Conservation (phyloP, 2,329 filamentous ascomycete species). For the Helicocarpus griseus region DNA sequence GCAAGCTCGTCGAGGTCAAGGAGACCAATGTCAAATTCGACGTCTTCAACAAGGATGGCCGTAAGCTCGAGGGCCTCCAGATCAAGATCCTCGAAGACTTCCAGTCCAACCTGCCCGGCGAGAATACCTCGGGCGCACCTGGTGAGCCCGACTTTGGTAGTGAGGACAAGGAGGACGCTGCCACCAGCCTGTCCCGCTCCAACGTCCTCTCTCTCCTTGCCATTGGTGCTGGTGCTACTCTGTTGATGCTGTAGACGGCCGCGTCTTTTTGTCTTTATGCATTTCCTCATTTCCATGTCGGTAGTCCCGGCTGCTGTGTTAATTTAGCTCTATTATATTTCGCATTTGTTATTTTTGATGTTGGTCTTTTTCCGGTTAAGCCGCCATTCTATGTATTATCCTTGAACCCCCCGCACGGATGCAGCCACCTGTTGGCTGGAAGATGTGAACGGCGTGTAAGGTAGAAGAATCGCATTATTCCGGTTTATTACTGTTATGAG, state of each 20-base stretch:
- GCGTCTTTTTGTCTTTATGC: neutral
- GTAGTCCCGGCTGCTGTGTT: neutral
- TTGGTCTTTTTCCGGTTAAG: neutral
- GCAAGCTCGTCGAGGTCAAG: constrained; percentile 54
- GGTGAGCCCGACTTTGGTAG: constrained; percentile 10
- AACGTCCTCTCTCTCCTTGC: constrained; percentile 4
- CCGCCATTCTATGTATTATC: neutral
- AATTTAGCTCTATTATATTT: neutral
- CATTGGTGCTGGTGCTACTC: constrained; percentile 4
- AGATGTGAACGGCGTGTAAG: too few species aligned
- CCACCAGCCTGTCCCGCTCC: constrained; percentile 11
- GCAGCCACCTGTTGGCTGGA: too few species aligned
- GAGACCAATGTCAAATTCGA: constrained; percentile 46
- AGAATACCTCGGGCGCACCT: constrained; percentile 23
- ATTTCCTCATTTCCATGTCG: neutral
- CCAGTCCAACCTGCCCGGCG: constrained; percentile 47
- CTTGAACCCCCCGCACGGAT: too few species aligned
- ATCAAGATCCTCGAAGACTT: constrained; percentile 46
- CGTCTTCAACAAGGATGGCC: constrained; percentile 49
- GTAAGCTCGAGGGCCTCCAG: constrained; percentile 52
- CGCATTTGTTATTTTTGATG: neutral
- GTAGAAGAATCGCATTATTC: too few species aligned
- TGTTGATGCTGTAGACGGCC: constrained; percentile 5
- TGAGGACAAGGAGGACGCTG: constrained; percentile 6
- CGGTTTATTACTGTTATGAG: too few species aligned